Evolutionary conservation across 2,329 filamentous ascomycete genomes (phyloP), one percentile per base, ranked within the genome.

Genomic region (Pseudovirgaria hyperparasitica): DNA sequence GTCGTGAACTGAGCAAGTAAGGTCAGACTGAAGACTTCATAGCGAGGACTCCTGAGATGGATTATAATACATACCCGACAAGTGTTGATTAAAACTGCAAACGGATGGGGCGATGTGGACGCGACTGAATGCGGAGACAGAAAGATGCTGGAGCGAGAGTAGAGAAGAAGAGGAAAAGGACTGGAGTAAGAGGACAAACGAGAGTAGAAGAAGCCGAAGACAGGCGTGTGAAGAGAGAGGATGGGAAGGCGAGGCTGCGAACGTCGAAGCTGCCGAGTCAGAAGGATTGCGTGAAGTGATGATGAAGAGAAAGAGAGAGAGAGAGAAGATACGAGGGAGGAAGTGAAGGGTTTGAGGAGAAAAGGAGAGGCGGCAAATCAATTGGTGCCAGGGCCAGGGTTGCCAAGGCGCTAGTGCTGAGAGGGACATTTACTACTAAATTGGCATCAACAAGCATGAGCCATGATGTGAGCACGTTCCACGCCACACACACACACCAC

Each of bases 141-240:
- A 46, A 49, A 43, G 43, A 51, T 51, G 48, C 29, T 43, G 36
- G 45, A 48, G 48, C 41, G 50, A 45, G 41, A 39, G 50, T 36
- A 16, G 27, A 38, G 36, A 45, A 45, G 42, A 42, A 45, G n/a
- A 38, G 37, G 37, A 47, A 48, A 52, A 48, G 40, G 54, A 48
- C 50, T 40, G 46, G 47, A 49, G 54, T 46, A 52, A 52, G 39
- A 38, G 30, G 36, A 34, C 31, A 28, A 35, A 28, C 23, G 26
- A 22, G 35, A 22, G 28, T 25, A 28, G 32, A 28, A 27, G 35
- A 30, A 29, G 32, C 30, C 27, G 30, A 24, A 24, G 26, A 25
- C 19, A 31, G 29, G 8, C 18, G 12, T 10, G 8, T 19, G 13
- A 9, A n/a, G 29, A 16, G 13, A 24, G 13, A 25, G 27, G 22